Conservation (phyloP, 768 basidiomycete species). For the Pleurotus salmoneostramineus region DNA sequence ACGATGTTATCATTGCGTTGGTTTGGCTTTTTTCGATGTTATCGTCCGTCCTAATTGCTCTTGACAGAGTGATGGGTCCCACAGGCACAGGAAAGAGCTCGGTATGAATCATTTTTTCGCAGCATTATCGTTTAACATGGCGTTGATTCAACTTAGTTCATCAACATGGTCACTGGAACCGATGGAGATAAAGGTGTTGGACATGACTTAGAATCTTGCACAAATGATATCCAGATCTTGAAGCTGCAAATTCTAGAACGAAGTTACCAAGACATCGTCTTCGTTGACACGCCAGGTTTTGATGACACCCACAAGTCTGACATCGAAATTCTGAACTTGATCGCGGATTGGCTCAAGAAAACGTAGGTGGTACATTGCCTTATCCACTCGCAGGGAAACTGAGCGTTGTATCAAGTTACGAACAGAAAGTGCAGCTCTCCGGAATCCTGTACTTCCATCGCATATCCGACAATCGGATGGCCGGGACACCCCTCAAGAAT, state of each 20-base stretch:
- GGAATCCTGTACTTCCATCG: constrained; percentile 25
- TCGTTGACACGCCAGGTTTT: constrained; percentile 24
- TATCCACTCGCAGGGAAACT: background rate
- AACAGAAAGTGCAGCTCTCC: constrained; percentile 9
- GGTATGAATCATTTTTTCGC: background rate
- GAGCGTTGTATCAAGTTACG: no score
- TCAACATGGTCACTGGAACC: constrained; percentile 7
- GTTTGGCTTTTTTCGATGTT: background rate
- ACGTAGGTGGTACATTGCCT: constrained; percentile 2
- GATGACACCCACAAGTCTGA: constrained; percentile 15
- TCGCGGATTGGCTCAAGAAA: constrained; percentile 16
- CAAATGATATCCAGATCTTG: background rate
- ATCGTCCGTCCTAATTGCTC: background rate
- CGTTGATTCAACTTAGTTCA: background rate
- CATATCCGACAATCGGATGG: constrained; percentile 21
- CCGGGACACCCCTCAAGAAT: constrained; percentile 21
- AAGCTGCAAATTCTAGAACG: constrained; percentile 4
- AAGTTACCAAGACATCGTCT: constrained; percentile 10
- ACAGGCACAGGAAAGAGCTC: constrained; percentile 13
- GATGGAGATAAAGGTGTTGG: background rate
- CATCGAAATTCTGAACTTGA: constrained; percentile 14
- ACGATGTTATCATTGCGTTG: constrained; percentile 9
- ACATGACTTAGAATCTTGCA: constrained; percentile 3
- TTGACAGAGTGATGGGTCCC: constrained; percentile 18
- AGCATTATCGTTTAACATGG: background rate